Evolutionary conservation across 495 filamentous ascomycete species (phyloP).

Genomic region (Astrocystis sublimbata): DNA sequence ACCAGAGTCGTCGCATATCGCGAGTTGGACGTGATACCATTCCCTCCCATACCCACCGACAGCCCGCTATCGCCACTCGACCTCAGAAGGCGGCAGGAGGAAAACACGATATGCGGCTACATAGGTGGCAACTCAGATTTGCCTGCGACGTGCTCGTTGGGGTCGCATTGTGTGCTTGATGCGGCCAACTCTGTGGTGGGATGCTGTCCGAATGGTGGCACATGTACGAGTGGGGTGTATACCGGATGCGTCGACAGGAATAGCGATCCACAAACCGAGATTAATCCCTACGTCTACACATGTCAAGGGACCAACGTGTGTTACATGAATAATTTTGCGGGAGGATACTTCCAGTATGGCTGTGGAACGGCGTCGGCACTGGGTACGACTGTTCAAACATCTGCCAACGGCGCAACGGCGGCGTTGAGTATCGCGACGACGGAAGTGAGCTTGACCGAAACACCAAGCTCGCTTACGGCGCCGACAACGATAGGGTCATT

Average conservation of each 20-base stretch:
- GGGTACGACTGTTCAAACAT: constrained; percentile 44
- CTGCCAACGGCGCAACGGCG: constrained; percentile 37
- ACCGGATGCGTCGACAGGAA: constrained; percentile 51
- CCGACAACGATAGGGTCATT: constrained; percentile 40
- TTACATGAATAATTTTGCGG: constrained; percentile 48
- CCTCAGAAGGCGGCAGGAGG: constrained; percentile 38
- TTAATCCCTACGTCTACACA: constrained; percentile 51
- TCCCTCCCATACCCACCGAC: constrained; percentile 41
- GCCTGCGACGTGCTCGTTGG: constrained; percentile 50
- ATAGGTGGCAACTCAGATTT: constrained; percentile 44
- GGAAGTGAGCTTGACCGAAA: constrained; percentile 34
- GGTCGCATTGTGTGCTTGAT: constrained; percentile 53
- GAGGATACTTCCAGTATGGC: constrained; percentile 51
- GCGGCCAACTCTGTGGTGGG: constrained; percentile 44
- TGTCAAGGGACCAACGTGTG: constrained; percentile 44
- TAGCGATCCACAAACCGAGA: constrained; percentile 47
- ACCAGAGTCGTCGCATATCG: constrained; percentile 43
- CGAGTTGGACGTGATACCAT: constrained; percentile 46
- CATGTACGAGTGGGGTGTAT: constrained; percentile 49
- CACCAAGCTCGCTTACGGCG: constrained; percentile 31
- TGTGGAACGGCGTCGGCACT: constrained; percentile 48
- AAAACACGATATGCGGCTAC: constrained; percentile 51
- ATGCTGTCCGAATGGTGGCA: constrained; percentile 49
- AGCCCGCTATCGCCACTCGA: constrained; percentile 38
- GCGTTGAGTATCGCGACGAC: constrained; percentile 32